Evolutionary conservation across 768 basidiomycete genomes (phyloP), one percentile per base, ranked within the genome.

Genomic region (Tylopilus sp.): DNA sequence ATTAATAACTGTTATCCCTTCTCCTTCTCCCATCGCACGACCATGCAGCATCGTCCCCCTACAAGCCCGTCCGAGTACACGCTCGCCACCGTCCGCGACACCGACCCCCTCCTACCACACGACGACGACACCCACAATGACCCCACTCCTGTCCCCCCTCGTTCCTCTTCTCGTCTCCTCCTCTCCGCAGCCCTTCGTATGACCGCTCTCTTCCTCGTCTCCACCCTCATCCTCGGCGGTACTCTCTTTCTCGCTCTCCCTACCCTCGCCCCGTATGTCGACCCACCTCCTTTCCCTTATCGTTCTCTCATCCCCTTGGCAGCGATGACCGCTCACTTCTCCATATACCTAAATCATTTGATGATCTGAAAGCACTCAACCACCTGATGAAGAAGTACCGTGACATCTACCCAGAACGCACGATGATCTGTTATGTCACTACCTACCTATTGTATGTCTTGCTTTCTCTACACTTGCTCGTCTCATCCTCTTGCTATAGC

Each of bases 381-480:
- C 73, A 67, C 20, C 82, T 95, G 6, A 74, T 94, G 35, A 93
- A 92, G 77, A 95, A 95, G 66, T 98, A 98, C 71, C 80, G 92
- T 43, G 83, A 88, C 52, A 86, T 91, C 56, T 91, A 93, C 67
- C 92, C 91, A 4, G 81, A 78, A 68, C 81, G 92, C 43, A 89
- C 95, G 55, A 73, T 97, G 44, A 67, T 94, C 28, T 95, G 91
- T 69, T 98, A 91, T 71, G 82, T 92, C 53, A 81, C 79, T 44
- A 88, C 91, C 2, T 98, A 95, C 69, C 79, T 98, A 60, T 98
- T 97, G 94, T 95, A 59, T 56, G 91, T 79, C 36, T 46, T 46
- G 30, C 49, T 56, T 10, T 56, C 30, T 44, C 42, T 40, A n/a
- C 22, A 43, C 21, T 30, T 15, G 4, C 15, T 47, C 25, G 21